Conservation (phyloP, 257 asterid species). For the Solanum ahanhuiri region DNA sequence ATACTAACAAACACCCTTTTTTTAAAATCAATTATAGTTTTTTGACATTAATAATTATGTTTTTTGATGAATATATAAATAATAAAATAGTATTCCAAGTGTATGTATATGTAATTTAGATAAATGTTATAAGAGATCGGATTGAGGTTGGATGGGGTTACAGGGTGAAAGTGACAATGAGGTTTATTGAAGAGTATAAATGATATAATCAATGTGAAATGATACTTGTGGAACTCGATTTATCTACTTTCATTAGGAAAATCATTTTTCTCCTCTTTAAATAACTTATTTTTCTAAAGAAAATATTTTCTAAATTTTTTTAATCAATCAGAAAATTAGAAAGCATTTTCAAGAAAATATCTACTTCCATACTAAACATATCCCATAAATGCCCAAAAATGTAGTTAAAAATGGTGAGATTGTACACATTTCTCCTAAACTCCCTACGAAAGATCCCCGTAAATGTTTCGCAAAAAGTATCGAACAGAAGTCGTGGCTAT, state of each 20-base stretch:
- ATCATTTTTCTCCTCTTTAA: not conserved
- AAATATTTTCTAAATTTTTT: not conserved
- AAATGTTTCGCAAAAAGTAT: too few relatives aligned
- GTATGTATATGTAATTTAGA: not conserved
- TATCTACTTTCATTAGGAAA: not conserved
- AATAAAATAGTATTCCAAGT: not conserved
- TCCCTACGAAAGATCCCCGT: not conserved
- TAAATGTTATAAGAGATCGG: not conserved
- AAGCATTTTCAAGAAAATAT: not conserved
- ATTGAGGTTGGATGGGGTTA: not conserved
- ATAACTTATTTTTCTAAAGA: not conserved
- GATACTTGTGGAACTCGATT: fast-evolving
- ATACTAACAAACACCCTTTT: too few relatives aligned
- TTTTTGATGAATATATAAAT: not conserved
- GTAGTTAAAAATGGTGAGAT: not conserved
- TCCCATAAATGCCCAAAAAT: not conserved
- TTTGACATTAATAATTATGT: not conserved
- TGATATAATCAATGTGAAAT: not conserved
- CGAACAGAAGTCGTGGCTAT: too few relatives aligned
- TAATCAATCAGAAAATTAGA: not conserved
- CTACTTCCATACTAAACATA: too few relatives aligned
- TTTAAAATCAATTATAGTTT: not conserved
- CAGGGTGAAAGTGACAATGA: not conserved
- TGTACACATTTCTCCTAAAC: too few relatives aligned
- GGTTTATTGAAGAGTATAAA: not conserved